Base-by-base conservation (phyloP, 805 yeast species). In the Wickerhamomyces alni region DNA sequence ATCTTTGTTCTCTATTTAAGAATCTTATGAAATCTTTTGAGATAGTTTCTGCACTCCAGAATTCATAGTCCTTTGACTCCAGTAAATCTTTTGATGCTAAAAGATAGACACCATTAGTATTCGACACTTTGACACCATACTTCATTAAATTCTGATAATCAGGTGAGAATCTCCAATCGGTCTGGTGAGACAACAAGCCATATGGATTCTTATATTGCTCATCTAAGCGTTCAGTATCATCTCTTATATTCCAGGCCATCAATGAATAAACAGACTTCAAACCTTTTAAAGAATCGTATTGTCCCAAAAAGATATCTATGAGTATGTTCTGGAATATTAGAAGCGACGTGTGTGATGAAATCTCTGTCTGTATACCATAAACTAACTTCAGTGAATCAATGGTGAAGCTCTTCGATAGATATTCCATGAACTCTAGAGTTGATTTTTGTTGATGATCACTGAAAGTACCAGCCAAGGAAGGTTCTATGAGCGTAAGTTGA, bases 221-320 rank as follows among this genome's bases (percentile, higher is more conserved):
- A 5, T 36, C 30, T 35, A 35, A 35, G n/a, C 43, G 17, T 15
- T 37, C 37, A 3, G 36, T 16, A 30, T 50, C 55, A 24, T 52
- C 57, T 18, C 41, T 35, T 18, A 47, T 40, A 25, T 46, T 47
- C 53, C 51, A 50, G 2, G 52, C 50, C 53, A 48, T 48, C 35
- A 45, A 27, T 2, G 47, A 34, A 7, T 43, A 43, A 5, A 50
- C 37, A 4, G 37, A 17, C 4, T 33, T 22, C 12, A 39, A 16
- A 15, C 29, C 9, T 13, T 28, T 22, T n/a, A 38, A 17, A 2
- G 8, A 13, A 9, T 26, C 22, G 24, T 18, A 28, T 16, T 17
- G 9, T 12, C 7, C 27, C 2, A 10, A 27, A n/a, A 15, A 35
- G 10, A 30, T 27, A 15, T 13, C 13, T 4, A n/a, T n/a, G 7